Evolutionary conservation across 2,329 filamentous ascomycete species (phyloP), one percentile per base, ranked within the genome.

Genomic region (Claviceps spartinae): DNA sequence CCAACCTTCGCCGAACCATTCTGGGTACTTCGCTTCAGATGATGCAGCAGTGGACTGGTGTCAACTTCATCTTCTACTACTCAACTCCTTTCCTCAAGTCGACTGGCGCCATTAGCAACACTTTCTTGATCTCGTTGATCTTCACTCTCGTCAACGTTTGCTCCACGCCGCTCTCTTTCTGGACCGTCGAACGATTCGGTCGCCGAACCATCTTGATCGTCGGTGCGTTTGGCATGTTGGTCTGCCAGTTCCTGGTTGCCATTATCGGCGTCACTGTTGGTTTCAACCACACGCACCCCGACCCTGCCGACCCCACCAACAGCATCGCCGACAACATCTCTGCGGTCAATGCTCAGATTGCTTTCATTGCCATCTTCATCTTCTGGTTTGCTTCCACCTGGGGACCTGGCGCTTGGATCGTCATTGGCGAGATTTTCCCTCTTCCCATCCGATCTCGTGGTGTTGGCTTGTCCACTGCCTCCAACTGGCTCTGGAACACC

Each of bases 1-100:
- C 81, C 56, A 88, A 82, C 74, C 65, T 86, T 52, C 83, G 84
- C 62, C 79, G 82, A 58, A 84, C 83, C 26, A 80, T 87, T 54
- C 74, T 88, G 45, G 84, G 84, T 61, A 85, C 80, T 45, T 83
- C 82, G 26, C 73, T 87, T 37, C 84, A 88, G 73, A 87, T 87
- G 83, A 86, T 87, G 82, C 84, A 87, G 69, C 83, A 86, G 69
- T 79, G 79, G 80, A 90, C 86, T 26, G 87, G 88, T 74, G 85
- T 95, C 71, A 95, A 95, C 77, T 94, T 91, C 71, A 87, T 93
- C 75, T 93, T 90, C 75, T 86, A 88, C 73, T 88, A 83, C 73
- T 88, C 86, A 38, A 89, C 86, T 37, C 81, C 85, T 54, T 94
- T 95, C 81, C 86, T 95, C 72, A 70, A 85, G 69, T 81, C 82